phyloP scores from a whole-genome alignment of 345 rosid species.

The Limnanthes douglasii region DNA sequence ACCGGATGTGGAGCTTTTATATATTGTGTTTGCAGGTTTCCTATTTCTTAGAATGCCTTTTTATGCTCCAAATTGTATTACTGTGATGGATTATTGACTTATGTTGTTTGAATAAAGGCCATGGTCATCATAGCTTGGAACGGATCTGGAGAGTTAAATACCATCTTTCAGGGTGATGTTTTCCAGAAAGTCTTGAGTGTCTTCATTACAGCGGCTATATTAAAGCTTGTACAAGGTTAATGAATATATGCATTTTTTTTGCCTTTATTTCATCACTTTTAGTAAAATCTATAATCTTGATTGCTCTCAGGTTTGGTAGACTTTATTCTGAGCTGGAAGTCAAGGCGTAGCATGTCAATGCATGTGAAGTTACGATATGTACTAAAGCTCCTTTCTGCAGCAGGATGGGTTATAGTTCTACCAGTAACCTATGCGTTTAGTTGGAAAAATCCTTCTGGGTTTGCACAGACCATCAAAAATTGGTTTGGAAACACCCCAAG shows the following conservation, averaged over 20 bases:
- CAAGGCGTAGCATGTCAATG: slow-evolving; percentile 28
- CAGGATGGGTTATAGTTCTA: slow-evolving; percentile 36
- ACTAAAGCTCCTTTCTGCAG: slow-evolving; percentile 29
- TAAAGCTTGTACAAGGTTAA: slow-evolving; percentile 45
- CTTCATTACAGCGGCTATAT: slow-evolving; percentile 47
- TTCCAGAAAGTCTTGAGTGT: slow-evolving; percentile 39
- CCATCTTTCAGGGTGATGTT: slow-evolving; percentile 29
- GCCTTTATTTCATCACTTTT: neutral
- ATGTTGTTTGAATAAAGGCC: slow-evolving; percentile 19
- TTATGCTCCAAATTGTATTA: slow-evolving; percentile 4
- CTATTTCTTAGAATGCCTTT: neutral
- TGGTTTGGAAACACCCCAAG: slow-evolving; percentile 34
- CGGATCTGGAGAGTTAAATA: slow-evolving; percentile 29
- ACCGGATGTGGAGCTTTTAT: slow-evolving; percentile 57
- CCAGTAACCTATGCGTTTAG: slow-evolving; percentile 42
- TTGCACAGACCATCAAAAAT: slow-evolving; percentile 26
- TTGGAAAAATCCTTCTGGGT: slow-evolving; percentile 31
- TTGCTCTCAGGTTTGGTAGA: slow-evolving; percentile 37
- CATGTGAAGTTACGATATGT: slow-evolving; percentile 36
- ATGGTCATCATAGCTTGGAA: slow-evolving; percentile 56
- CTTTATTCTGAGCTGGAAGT: slow-evolving; percentile 33
- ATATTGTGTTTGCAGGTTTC: slow-evolving; percentile 43
- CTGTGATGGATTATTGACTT: slow-evolving; percentile 1
- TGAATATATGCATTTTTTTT: neutral
- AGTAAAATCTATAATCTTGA: no score